Base-by-base conservation (phyloP, 352 stramenopile species). In the Phytophthora podocarpi region DNA sequence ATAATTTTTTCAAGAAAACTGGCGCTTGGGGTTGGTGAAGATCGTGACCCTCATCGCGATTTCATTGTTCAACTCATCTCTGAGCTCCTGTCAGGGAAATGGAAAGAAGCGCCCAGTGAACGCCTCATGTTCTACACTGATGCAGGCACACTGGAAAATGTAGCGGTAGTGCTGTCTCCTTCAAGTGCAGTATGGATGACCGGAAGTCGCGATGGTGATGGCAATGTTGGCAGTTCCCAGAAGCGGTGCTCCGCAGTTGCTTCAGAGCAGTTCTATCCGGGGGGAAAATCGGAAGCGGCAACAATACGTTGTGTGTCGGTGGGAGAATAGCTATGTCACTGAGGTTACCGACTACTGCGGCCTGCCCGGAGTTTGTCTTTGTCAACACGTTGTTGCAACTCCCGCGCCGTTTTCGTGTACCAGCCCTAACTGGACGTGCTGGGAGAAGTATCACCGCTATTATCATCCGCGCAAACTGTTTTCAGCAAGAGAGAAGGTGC, bases 321-420 rank as follows among this genome's bases (percentile, higher is more conserved):
- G 55, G 45, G 27, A 47, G 32, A 15, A 42, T 36, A 28, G 28
- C 7, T 59, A 63, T 21, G 21, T 35, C 1, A 63, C 54, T 5
- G 54, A 63, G 43, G 42, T 63, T 2, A 61, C 53, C 3, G 41
- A 53, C 41, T 39, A 27, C n/a, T 53, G 40, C 16, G 28, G 32
- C 27, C 26, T 41, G 2, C 27, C 49, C 34, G 36, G 5, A 3
- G n/a, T 37, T 24, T 45, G 23, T 13, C 13, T 60, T 6, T 46
- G 24, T 37, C 21, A 41, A 23, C 39, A 60, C 12, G 16, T 46
- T 21, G 20, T 28, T 8, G 28, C 49, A 20, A 11, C 43, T 26
- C 28, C 37, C 9, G 26, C 9, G 46, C 15, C 43, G 7, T 51
- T 34, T 8, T 51, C 39, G 21, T 64, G 56, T 16, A 36, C 30